A percentile compares a stretch with the other conserved stretches of the same genome.
phyloP scores from a whole-genome alignment of 2,329 filamentous ascomycete genomes.

The Beauveria caledonica region DNA sequence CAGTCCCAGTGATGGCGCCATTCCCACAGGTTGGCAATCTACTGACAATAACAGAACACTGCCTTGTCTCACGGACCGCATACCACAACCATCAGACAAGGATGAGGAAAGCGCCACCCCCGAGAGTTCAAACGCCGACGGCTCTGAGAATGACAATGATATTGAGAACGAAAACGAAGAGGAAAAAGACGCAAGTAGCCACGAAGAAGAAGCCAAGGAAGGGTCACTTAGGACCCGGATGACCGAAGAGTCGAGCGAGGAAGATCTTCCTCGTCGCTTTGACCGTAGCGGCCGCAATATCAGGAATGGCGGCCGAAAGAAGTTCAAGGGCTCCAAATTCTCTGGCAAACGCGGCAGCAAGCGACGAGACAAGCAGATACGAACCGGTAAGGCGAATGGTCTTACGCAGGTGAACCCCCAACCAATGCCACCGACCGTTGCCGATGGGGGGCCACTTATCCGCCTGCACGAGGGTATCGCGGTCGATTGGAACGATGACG shows the following conservation, averaged over 20 bases:
- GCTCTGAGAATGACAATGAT: slow-evolving; percentile 43
- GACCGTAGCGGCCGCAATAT: slow-evolving; percentile 15
- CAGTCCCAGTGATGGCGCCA: slow-evolving; percentile 41
- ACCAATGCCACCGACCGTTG: slow-evolving; percentile 29
- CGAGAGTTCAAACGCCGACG: slow-evolving; percentile 35
- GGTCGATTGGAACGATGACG: slow-evolving; percentile 72
- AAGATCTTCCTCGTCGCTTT: slow-evolving; percentile 29
- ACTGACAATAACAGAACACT: slow-evolving; percentile 52
- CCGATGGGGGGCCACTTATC: slow-evolving; percentile 56
- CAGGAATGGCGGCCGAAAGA: slow-evolving; percentile 32
- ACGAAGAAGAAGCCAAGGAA: slow-evolving; percentile 36
- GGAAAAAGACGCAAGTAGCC: slow-evolving; percentile 40
- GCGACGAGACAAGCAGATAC: slow-evolving; percentile 35
- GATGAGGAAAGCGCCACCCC: slow-evolving; percentile 39
- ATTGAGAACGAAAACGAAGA: slow-evolving; percentile 36
- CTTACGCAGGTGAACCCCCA: slow-evolving; percentile 24
- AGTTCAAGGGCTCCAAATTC: slow-evolving; percentile 36
- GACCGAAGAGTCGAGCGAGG: slow-evolving; percentile 51
- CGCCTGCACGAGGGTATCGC: slow-evolving; percentile 77
- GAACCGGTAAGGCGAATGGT: slow-evolving; percentile 29
- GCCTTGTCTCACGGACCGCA: slow-evolving; percentile 41
- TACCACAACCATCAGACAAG: slow-evolving; percentile 32
- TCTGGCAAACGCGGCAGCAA: slow-evolving; percentile 43
- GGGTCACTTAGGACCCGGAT: slow-evolving; percentile 41
- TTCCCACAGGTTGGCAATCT: slow-evolving; percentile 63